Evolutionary conservation across 306 rosid genomes (phyloP).

Genomic region (Argentina anserina): DNA sequence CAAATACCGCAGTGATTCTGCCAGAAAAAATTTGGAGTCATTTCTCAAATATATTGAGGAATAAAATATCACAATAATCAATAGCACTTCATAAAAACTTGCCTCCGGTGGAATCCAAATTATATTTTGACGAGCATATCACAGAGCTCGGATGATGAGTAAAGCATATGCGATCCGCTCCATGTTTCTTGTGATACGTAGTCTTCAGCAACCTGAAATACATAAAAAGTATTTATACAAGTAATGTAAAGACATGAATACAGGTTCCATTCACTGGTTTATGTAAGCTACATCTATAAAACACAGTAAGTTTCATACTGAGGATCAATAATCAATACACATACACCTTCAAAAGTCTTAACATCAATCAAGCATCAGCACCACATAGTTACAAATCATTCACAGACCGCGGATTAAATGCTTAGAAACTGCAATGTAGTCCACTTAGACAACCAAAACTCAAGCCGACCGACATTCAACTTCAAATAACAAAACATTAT

Average conservation of each 20-base stretch:
- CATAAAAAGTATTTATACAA: not conserved
- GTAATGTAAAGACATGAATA: not conserved
- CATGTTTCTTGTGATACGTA: conserved; percentile 90
- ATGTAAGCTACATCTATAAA: not conserved
- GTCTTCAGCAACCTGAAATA: conserved; percentile 79
- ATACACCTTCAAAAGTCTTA: not conserved
- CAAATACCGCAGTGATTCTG: conserved; percentile 85
- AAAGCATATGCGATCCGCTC: conserved; percentile 83
- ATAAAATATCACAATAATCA: conserved; percentile 10
- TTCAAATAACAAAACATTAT: too few species aligned
- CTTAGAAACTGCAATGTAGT: too few species aligned
- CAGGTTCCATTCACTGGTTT: not conserved
- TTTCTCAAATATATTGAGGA: conserved; percentile 6
- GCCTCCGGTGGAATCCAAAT: conserved; percentile 80
- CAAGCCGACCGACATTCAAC: too few species aligned
- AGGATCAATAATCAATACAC: not conserved
- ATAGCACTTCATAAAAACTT: conserved; percentile 23
- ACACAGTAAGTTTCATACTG: not conserved
- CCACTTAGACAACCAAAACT: too few species aligned
- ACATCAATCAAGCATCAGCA: not conserved
- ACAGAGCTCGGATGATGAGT: conserved; percentile 95
- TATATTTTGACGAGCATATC: conserved; percentile 85
- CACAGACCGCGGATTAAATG: too few species aligned
- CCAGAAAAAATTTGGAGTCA: conserved; percentile 11
- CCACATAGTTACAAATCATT: not conserved